Evolutionary conservation across 2,329 filamentous ascomycete species (phyloP).

Genomic region (Cladobotryum protrusum): DNA sequence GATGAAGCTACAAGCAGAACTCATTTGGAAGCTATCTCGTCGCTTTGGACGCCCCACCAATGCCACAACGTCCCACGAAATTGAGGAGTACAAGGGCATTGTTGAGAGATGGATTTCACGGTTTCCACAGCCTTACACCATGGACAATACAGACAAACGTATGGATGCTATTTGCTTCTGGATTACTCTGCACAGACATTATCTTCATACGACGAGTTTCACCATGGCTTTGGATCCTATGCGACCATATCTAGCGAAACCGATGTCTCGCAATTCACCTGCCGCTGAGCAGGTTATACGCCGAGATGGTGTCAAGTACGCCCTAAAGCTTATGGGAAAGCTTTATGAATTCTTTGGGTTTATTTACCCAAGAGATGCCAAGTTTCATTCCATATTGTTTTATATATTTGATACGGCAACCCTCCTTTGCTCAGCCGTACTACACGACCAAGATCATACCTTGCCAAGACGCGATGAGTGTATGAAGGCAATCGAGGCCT

Average conservation of each 20-base stretch:
- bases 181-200: slow-evolving; percentile 39
- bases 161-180: slow-evolving; percentile 36
- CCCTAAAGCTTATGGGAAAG: slow-evolving; percentile 35
- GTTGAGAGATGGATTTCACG: slow-evolving; percentile 37
- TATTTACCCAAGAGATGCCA: slow-evolving; percentile 39
- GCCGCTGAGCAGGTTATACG: slow-evolving; percentile 32
- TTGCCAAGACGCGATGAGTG: slow-evolving; percentile 37
- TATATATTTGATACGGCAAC: slow-evolving; percentile 46
- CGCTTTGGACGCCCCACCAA: slow-evolving; percentile 27
- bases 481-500: slow-evolving; percentile 31
- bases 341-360: slow-evolving; percentile 37
- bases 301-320: slow-evolving; percentile 36
- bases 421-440: slow-evolving; percentile 43
- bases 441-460: slow-evolving; percentile 39
- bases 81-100: slow-evolving; percentile 26
- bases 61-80: slow-evolving; percentile 22
- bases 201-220: slow-evolving; percentile 38
- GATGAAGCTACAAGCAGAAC: slow-evolving; percentile 31
- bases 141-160: slow-evolving; percentile 34
- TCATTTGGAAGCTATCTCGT: slow-evolving; percentile 25
- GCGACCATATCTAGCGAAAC: slow-evolving; percentile 38
- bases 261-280: slow-evolving; percentile 21
- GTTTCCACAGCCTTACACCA: slow-evolving; percentile 35
- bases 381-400: slow-evolving; percentile 45
- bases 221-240: slow-evolving; percentile 41